phyloP scores from a whole-genome alignment of 225 moss, liverwort and hornwort genomes.

The Sphagnum tenellum region DNA sequence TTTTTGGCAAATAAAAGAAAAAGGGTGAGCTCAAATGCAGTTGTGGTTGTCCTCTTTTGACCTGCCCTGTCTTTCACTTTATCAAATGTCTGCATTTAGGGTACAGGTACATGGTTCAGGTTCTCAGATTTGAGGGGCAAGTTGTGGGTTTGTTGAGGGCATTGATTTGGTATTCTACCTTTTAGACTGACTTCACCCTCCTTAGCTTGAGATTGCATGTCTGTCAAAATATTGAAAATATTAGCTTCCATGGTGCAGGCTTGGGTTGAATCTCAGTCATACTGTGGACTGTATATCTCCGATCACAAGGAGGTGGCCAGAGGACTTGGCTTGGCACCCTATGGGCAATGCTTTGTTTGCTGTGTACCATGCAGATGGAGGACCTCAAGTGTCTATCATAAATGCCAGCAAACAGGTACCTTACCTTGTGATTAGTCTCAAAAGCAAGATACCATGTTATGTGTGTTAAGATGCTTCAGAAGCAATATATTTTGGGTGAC shows the following conservation, averaged over 20 bases:
- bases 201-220: no score
- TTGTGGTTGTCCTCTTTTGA: constrained; percentile 1
- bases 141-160: neutral
- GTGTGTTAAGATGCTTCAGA: no score
- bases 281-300: constrained; percentile 71
- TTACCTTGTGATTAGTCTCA: constrained; percentile 2
- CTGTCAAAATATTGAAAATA: neutral
- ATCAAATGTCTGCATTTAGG: neutral
- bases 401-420: constrained; percentile 18
- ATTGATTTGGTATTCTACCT: no score
- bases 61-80: neutral
- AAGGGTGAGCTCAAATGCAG: constrained; percentile 42
- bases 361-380: constrained; percentile 29
- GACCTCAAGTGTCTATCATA: constrained; percentile 39
- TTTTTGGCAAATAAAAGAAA: constrained; percentile 83
- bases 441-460: no score
- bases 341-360: constrained; percentile 36
- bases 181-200: no score
- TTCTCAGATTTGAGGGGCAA: neutral
- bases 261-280: constrained; percentile 66
- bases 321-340: constrained; percentile 56
- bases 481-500: no score
- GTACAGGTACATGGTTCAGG: no score
- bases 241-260: constrained; percentile 27
- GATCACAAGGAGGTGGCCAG: constrained; percentile 78